Evolutionary conservation across 2,329 filamentous ascomycete genomes (phyloP).

Genomic region (Fusarium ramigenum): DNA sequence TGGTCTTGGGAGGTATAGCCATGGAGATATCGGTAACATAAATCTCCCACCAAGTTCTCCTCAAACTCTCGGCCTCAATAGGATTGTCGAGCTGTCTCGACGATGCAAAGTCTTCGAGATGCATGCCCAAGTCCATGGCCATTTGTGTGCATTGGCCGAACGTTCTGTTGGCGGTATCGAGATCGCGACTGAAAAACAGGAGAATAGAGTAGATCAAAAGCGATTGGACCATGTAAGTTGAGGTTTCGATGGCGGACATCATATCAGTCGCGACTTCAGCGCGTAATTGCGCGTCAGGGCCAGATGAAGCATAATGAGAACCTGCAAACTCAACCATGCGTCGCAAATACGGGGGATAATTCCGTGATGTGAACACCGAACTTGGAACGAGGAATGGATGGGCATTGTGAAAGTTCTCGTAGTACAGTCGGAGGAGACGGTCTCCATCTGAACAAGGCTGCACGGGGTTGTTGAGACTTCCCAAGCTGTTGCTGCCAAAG

Average conservation of each 20-base stretch:
- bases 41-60: conserved; percentile 40
- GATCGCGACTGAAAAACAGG: conserved; percentile 4
- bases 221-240: conserved; percentile 22
- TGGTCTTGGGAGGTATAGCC: conserved; percentile 18
- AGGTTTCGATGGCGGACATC: conserved; percentile 3
- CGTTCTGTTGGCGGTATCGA: conserved; percentile 1
- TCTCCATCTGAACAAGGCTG: conserved; percentile 23
- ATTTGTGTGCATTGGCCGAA: conserved; percentile 21
- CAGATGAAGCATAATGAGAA: conserved; percentile 23
- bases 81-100: conserved; percentile 13
- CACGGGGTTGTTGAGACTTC: background rate
- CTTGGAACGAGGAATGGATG: conserved; percentile 33
- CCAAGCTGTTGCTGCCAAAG: background rate
- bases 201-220: conserved; percentile 26
- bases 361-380: conserved; percentile 14
- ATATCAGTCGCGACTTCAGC: conserved; percentile 14
- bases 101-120: conserved; percentile 23
- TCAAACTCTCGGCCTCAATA: conserved; percentile 33
- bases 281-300: conserved; percentile 12
- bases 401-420: conserved; percentile 38
- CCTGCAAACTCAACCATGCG: conserved; percentile 36
- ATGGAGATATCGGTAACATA: conserved; percentile 36
- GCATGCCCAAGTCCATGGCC: conserved; percentile 34
- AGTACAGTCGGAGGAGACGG: conserved; percentile 28
- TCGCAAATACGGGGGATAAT: conserved; percentile 17